Evolutionary conservation across 139 green algal genomes (phyloP).

Genomic region (Auxenochlorella pyrenoidosa): DNA sequence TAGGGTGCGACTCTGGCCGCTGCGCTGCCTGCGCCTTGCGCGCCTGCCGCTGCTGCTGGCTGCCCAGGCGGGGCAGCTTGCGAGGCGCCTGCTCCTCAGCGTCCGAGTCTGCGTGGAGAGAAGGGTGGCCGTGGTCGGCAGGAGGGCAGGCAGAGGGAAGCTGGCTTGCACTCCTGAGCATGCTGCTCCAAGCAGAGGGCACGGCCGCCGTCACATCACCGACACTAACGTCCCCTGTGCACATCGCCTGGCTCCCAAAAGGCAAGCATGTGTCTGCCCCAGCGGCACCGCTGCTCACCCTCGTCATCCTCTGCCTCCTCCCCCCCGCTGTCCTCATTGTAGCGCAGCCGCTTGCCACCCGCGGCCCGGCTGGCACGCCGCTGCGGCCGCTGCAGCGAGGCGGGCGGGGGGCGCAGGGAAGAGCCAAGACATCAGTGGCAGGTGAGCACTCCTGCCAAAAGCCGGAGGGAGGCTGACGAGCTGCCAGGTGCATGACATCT

Average conservation of each 20-base stretch:
- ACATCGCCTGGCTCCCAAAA: too few species aligned
- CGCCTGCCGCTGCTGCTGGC: conserved; percentile 8
- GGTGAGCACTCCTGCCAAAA: background rate
- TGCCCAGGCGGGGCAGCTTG: conserved; percentile 27
- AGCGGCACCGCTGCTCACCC: background rate
- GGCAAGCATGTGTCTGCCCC: too few species aligned
- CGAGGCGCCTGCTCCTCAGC: background rate
- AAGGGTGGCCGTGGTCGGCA: too few species aligned
- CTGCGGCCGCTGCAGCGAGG: conserved; percentile 14
- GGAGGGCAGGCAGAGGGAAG: too few species aligned
- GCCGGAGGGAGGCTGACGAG: background rate
- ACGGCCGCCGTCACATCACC: too few species aligned
- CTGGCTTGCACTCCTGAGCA: too few species aligned
- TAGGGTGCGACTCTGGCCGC: conserved; percentile 30
- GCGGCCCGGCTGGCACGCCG: background rate
- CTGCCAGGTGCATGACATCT: background rate
- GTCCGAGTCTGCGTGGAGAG: conserved; percentile 7
- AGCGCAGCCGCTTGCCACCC: conserved; percentile 23
- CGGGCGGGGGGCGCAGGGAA: background rate
- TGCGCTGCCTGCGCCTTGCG: conserved; percentile 25
- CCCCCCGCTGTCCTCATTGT: conserved; percentile 14
- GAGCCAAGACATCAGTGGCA: background rate
- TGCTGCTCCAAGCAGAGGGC: too few species aligned
- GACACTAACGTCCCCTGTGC: too few species aligned
- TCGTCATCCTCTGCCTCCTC: background rate